Base-by-base conservation (phyloP, 2,329 filamentous ascomycete species). In the Trichoderma atroviride region DNA sequence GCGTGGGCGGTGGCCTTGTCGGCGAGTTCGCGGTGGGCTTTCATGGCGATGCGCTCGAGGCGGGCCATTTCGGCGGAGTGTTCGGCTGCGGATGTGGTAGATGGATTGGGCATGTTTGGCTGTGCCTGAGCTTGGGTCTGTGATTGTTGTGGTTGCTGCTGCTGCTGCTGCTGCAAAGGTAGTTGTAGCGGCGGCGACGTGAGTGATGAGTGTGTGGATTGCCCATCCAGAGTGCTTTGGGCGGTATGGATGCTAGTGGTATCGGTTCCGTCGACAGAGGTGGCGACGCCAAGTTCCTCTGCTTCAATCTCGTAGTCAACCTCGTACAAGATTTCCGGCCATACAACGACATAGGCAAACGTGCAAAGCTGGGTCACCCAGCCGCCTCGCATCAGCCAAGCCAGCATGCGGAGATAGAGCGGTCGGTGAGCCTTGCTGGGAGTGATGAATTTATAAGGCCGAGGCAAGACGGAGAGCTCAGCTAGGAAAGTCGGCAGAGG, bases 311-410 rank as follows among this genome's bases (percentile, higher is more conserved):
- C 87, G 74, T 90, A 87, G 63, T 92, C 89, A 3, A 96, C 93
- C 72, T 92, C 90, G 75, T 92, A 90, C 74, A 96, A 89, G 71
- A 97, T 92, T 76, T 95, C 91, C 2, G 92, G 89, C 80, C 90
- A 91, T 53, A 96, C 92, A 61, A 95, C 88, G 55, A 98, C 89
- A 84, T 96, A 97, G 14, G 91, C 93, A 78, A 96, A 97, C 0
- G 93, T 96, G 72, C 94, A 92, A 6, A 99, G 86, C 78, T 97
- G 94, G 0, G 92, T 97, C 0, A 97, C 94, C 92, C 96, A 97
- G 16, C 93, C 94, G 58, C 93, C 92, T 52, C 94, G 89, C 82
- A 98, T 89, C 10, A 99, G 86, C 93, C 95, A 99, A 27, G 93
- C 94, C 31, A 99, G 84, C 79, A 98, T 97, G 40, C 92, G 88